Evolutionary conservation across 169 alveolate genomes (phyloP), one percentile per base, ranked within the genome.

Genomic region (Cryptosporidium meleagridis): DNA sequence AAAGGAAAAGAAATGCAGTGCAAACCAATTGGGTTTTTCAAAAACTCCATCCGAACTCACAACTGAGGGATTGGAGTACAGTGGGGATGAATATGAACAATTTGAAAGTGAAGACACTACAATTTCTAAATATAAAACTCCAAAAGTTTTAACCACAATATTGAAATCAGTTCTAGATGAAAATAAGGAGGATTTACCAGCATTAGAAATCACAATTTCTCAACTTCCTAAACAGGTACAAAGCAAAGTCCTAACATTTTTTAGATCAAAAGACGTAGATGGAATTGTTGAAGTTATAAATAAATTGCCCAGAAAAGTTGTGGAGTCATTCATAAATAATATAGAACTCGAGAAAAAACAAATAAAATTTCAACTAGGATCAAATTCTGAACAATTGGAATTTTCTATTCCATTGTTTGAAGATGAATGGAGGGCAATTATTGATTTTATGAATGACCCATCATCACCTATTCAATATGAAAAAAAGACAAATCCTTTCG

Each of bases 371-470:
- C 39, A 59, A 18, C 44, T 33, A 5, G 71, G 65, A 16, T 45
- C 45, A 16, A 26, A 9, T 48, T 33, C 23, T 12, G 75, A 80
- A 23, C 62, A 59, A 26, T 14, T 41, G 10, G 68, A 35, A 62
- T 62, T n/a, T 62, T 41, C 62, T 5, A n/a, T 80, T 1, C 89
- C 89, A 29, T 37, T 44, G 16, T 29, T 80, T 6, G 89, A 80
- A 2, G 89, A 80, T 44, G 89, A 80, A 80, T 80, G 89, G 89
- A 80, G 33, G n/a, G 89, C 80, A 12, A 80, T 80, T 44, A 14
- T 80, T 37, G 75, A 80, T 29, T 80, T 80, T 80, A 80, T 80
- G 89, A 14, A 12, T 2, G 89, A 80, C 12, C 68, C 75, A 44
- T 41, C 62, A 23, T 80, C 89, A 3, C 89, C 89, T 61, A 35